Base-by-base conservation (phyloP, 805 yeast genomes). In the Wilhelminamyces savonicus region DNA sequence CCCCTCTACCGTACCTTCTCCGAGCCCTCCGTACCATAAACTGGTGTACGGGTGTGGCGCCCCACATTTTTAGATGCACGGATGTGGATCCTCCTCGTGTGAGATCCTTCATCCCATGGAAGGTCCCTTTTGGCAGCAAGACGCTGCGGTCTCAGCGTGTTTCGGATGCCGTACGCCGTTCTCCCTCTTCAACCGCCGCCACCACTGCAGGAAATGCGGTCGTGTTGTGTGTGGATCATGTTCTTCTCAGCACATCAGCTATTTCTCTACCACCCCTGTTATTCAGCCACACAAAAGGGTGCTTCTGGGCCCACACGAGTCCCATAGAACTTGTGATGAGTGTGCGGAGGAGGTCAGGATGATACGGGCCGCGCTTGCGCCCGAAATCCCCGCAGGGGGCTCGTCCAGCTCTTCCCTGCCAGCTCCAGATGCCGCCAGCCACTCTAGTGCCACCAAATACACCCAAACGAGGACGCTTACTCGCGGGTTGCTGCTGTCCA, bases 181-280 rank as follows among this genome's bases (percentile, higher is more conserved):
- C 56, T 62, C 78, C 2, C 54, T 83, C 33, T 76, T 81, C 52
- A 71, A 63, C 48, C 66, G 95, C 34, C 69, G 87, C 32, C 95
- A 85, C 56, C 95, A 85, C 52, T 85, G 95, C 53, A 66, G 92
- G 30, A 66, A 63, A 35, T 85, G 95, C 57, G 95, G 95, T 3
- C 62, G 76, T 20, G 79, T 86, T 1, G 83, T 80, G 12, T 85
- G 95, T 54, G 79, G 76, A 18, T 44, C 50, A 23, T 85, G 95
- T 46, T 77, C 90, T 5, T 49, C 59, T 7, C 63, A 71, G 14
- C 53, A 56, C 24, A 64, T 74, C 5, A 60, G 66, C 20, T 50
- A 46, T 32, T 45, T 46, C 26, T 36, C 49, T 26, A 37, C 39
- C 28, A 36, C 52, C 4, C 37, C 25, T 5, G 42, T 50, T 3